Percentiles rank a stretch among this genome's conserved stretches.
phyloP scores from a whole-genome alignment of 2,329 filamentous ascomycete species.

The Rhytidhysteron rufulum region DNA sequence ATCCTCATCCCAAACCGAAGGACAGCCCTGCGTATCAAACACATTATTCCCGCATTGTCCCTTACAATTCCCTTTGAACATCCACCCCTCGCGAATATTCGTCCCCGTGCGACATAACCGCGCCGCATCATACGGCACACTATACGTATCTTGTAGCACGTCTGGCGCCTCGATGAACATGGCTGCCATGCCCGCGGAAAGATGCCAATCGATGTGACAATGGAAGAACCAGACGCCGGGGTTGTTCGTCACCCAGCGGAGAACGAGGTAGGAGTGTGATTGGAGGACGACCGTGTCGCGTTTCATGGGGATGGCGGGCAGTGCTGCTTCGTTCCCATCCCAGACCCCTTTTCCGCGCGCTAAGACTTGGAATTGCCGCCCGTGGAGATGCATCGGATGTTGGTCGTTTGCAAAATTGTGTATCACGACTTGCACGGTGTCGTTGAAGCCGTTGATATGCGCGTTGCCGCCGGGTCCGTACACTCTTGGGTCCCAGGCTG shows the following conservation, averaged over 20 bases:
- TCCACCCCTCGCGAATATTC: too few species aligned
- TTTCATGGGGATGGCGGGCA: conserved; percentile 36
- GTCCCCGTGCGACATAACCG: conserved; percentile 11
- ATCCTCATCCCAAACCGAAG: too few species aligned
- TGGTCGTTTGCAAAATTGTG: conserved; percentile 29
- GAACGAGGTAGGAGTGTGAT: conserved; percentile 36
- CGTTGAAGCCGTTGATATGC: conserved; percentile 34
- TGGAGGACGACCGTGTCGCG: conserved; percentile 43
- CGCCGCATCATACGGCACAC: conserved; percentile 10
- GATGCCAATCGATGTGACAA: conserved; percentile 31
- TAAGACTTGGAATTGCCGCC: conserved; percentile 44
- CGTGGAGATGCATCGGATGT: conserved; percentile 46
- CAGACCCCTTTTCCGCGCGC: conserved; percentile 39
- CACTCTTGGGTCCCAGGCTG: conserved; percentile 41
- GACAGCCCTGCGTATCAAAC: too few species aligned
- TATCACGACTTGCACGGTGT: conserved; percentile 36
- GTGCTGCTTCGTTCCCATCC: conserved; percentile 36
- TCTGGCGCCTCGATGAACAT: conserved; percentile 27
- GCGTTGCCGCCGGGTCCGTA: conserved; percentile 50
- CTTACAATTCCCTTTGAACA: conserved; percentile 20
- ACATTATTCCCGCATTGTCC: too few species aligned
- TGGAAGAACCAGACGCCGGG: conserved; percentile 36
- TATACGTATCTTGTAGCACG: conserved; percentile 13
- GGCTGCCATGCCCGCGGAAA: conserved; percentile 26
- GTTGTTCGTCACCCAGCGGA: conserved; percentile 37